Evolutionary conservation across 148 eudicot species (phyloP).

Genomic region (Pouteria glomerata): DNA sequence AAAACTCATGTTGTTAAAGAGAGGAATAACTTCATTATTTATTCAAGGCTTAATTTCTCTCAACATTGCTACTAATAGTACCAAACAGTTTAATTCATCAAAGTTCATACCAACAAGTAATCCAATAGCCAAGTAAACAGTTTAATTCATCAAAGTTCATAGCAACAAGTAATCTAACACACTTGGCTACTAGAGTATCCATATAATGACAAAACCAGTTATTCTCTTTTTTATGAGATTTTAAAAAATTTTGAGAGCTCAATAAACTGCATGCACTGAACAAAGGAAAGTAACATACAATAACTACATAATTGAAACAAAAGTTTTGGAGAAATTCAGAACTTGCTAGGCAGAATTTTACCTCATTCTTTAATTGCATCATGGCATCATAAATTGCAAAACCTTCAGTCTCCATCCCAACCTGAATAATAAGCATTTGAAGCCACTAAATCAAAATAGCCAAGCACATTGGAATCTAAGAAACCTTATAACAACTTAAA

Average conservation of each 20-base stretch:
- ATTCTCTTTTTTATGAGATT: not conserved
- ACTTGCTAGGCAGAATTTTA: slow-evolving; percentile 10
- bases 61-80: too few relatives aligned
- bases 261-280: not conserved
- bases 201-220: not conserved
- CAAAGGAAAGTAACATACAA: not conserved
- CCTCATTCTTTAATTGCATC: slow-evolving; percentile 81
- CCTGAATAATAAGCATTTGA: slow-evolving; percentile 34
- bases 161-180: not conserved
- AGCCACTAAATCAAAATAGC: slow-evolving; percentile 8
- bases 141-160: not conserved
- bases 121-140: not conserved
- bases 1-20: too few relatives aligned
- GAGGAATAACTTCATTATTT: too few relatives aligned
- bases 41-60: too few relatives aligned
- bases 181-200: not conserved
- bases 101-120: not conserved
- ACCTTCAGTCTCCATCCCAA: slow-evolving; percentile 83
- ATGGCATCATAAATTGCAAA: slow-evolving; percentile 93
- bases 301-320: not conserved
- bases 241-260: not conserved
- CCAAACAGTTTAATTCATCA: not conserved
- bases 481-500: not conserved
- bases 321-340: not conserved
- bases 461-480: not conserved